Evolutionary conservation across 2,329 filamentous ascomycete genomes (phyloP), one percentile per base, ranked within the genome.

Genomic region (Xylariaceae sp.): DNA sequence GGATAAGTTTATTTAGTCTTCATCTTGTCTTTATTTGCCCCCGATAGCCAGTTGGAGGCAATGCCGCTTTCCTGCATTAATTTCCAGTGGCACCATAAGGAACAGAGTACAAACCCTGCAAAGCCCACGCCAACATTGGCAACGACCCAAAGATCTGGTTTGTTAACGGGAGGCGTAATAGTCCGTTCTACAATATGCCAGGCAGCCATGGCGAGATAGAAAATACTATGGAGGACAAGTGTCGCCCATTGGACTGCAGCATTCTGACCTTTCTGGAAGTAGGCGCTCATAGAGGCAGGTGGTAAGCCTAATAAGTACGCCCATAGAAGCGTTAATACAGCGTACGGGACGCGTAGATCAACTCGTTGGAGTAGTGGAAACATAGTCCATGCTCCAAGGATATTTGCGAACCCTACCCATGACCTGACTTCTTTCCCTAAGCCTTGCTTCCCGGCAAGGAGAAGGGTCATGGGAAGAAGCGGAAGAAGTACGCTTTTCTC

Each of bases 401-500:
- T 80, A 68, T 99, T 99, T 48, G 92, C 92, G 68, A 96, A 96
- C n/a, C 92, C 92, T 4, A 97, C 87, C 94, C 94, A 99, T 2
- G 91, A 86, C 42, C 94, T 84, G 15, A 83, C 84, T 47, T 87
- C 85, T 55, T 89, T 88, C 55, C 84, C 84, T 43, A 99, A 75
- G 0, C 93, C 93, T 42, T 89, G 83, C 58, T 87, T 84, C 13
- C 89, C 86, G 13, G 89, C 89, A 32, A 99, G 79, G 4, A 97
- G 79, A 6, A 97, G 74, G 0, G 92, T 97, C 89, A 95, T 96
- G 0, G 94, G 94, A 70, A 97, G 83, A 40, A 99, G 78, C 1
- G 94, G 95, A 2, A 99, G 82, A 4, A 99, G 79, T 0, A 96
- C 91, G 61, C 92, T 97, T 81, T 99, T 99, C 75, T 99, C 94